Conservation (phyloP, 1,139 yeast genomes). For the Geotrichum bryndzae region DNA sequence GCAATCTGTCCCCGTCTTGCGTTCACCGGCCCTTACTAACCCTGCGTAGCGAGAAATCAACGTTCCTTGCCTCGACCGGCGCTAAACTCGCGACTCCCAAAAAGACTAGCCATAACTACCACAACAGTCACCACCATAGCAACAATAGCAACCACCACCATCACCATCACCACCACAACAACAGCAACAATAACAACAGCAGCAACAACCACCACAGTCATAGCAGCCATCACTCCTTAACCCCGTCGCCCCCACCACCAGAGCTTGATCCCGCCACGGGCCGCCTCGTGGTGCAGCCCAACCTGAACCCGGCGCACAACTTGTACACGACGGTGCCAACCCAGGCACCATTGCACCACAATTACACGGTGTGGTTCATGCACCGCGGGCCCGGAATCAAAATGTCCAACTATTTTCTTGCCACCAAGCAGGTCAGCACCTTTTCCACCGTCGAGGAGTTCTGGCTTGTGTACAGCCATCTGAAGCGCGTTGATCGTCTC, state of each 20-base stretch:
- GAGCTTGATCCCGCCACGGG: conserved; percentile 18
- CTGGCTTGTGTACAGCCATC: conserved; percentile 49
- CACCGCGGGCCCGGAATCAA: conserved; percentile 36
- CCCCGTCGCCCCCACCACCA: neutral
- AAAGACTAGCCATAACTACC: neutral
- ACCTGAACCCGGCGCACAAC: conserved; percentile 18
- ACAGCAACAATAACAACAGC: too few relatives aligned
- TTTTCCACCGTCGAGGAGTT: conserved; percentile 52
- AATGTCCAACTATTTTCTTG: conserved; percentile 33
- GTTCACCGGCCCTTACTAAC: neutral
- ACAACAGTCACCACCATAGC: neutral
- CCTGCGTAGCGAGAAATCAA: conserved; percentile 23
- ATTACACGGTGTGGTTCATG: conserved; percentile 36
- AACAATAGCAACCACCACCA: neutral
- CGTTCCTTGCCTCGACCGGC: conserved; percentile 27
- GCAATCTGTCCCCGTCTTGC: neutral
- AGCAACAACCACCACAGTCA: neutral
- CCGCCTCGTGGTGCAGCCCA: conserved; percentile 20
- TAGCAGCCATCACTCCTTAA: neutral
- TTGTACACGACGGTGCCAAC: neutral
- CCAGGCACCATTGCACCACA: conserved; percentile 21
- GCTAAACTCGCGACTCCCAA: conserved; percentile 9
- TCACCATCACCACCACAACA: neutral
- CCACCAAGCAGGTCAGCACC: conserved; percentile 33
- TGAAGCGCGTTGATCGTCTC: conserved; percentile 46